Base-by-base conservation (phyloP, 495 filamentous ascomycete genomes). In the Trichodelitschia bisporula region DNA sequence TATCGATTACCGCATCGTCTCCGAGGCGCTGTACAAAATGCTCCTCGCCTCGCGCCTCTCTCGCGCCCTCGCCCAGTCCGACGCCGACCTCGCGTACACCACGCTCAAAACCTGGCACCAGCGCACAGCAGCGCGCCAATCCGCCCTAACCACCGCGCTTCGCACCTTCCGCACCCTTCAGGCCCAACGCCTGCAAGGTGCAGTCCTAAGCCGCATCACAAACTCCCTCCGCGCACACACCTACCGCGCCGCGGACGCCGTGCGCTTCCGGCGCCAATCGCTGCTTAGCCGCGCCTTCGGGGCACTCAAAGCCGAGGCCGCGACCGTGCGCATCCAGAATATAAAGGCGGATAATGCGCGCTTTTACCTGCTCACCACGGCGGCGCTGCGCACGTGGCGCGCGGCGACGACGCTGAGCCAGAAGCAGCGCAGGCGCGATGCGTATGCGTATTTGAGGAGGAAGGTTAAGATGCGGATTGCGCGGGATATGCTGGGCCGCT, bases 11-110 rank as follows among this genome's bases (percentile, higher is more conserved):
- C 59, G 68, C 2, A 33, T 66, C 28, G 51, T 64, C 29, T 47
- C 66, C 30, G 58, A 70, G 39, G 45, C 56, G 1, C 56, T 76
- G 37, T 72, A 72, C 40, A 66, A 57, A 46, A 73, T 69, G 69
- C 56, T 70, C 16, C 38, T 73, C 3, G 55, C 59, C 15, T 60
- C 68, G 29, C 49, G 69, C 58, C n/a, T n/a, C n/a, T 42, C 17
- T 44, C 53, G 15, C 51, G 73, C 10, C 56, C 66, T 44, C 47
- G 49, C 23, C 55, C 68, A 8, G 57, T 66, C 30, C 47, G 57
- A 66, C n/a, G 50, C 54, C 15, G 50, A 58, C 3, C 54, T 63
- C 57, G 40, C 51, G 47, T 4, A 51, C 54, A 30, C 49, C 46
- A 14, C 21, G 38, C 31, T 31, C 13, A 4, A 15, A 10, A 26